Percentiles rank a stretch among this genome's conserved stretches.
These are phyloP conservation scores for Adansonia gregorii DNA, from an alignment of 441 rosid species.

Conservation along the genomic window DNA sequence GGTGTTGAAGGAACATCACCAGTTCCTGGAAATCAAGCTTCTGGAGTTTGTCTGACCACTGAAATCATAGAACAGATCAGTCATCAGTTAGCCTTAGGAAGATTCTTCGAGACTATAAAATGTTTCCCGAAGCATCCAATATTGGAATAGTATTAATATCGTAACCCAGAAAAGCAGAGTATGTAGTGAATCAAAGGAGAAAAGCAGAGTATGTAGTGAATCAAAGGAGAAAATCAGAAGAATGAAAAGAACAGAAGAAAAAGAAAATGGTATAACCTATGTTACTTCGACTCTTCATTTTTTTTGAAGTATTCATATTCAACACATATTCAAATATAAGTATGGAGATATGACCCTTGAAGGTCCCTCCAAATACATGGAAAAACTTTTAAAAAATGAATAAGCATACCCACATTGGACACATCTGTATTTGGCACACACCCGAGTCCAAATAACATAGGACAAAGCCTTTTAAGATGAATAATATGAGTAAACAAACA, in stretches of 20 bases:
- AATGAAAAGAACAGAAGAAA: constrained; percentile 5
- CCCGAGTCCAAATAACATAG: no score
- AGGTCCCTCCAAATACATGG: no score
- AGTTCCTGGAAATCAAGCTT: constrained; percentile 96
- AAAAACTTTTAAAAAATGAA: no score
- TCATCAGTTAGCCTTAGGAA: background rate
- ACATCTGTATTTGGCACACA: no score
- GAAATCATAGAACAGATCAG: constrained; percentile 19
- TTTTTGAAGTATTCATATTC: no score
- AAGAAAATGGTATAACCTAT: background rate
- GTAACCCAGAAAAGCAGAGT: background rate
- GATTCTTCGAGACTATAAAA: background rate
- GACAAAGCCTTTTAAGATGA: no score
- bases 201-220: background rate
- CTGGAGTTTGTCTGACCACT: constrained; percentile 94
- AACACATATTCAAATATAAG: no score
- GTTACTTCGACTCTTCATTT: no score
- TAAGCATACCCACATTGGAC: no score
- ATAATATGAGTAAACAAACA: background rate
- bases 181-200: constrained; percentile 3
- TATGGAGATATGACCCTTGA: no score
- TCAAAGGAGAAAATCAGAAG: background rate
- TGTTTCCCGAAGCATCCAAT: background rate
- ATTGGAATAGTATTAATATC: background rate
- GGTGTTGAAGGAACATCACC: constrained; percentile 98